These are phyloP conservation scores for Diversispora epigaea DNA, from an alignment of 192 early-diverging fungal species.

Conservation along the genomic window DNA sequence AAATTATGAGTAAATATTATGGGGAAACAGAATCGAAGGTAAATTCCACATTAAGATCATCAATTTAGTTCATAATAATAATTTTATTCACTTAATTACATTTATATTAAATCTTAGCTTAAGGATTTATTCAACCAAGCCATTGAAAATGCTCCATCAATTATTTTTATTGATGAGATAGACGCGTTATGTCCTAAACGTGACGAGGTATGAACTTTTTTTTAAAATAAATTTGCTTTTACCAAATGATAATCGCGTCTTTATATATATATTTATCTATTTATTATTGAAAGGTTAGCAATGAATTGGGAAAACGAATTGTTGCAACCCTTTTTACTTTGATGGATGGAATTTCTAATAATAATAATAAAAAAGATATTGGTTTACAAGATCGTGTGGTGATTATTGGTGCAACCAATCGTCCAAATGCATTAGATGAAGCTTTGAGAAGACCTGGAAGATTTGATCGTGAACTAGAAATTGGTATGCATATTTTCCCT, in stretches of 20 bases:
- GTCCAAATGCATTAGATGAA: conserved; percentile 83
- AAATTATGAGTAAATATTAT: conserved; percentile 85
- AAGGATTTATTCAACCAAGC: conserved; percentile 76
- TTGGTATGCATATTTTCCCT: conserved; percentile 49
- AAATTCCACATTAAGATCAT: background rate
- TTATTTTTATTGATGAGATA: conserved; percentile 94
- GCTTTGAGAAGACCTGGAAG: conserved; percentile 91
- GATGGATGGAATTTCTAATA: conserved; percentile 74
- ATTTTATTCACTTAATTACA: background rate
- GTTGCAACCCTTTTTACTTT: conserved; percentile 93
- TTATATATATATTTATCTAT: conserved; percentile 1
- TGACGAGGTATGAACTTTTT: conserved; percentile 57
- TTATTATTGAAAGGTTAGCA: conserved; percentile 49
- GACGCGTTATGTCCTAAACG: conserved; percentile 89
- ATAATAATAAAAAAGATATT: conserved; percentile 16
- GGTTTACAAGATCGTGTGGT: conserved; percentile 56
- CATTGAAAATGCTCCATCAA: conserved; percentile 66
- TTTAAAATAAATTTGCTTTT: background rate
- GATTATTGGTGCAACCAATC: conserved; percentile 91
- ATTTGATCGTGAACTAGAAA: conserved; percentile 95
- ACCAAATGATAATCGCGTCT: background rate
- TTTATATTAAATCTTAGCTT: conserved; percentile 44
- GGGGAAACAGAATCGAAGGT: conserved; percentile 93
- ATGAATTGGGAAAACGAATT: conserved; percentile 85
- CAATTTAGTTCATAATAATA: background rate